Evolutionary conservation across 192 early-diverging fungal genomes (phyloP).

Genomic region (Coemansia sp.): DNA sequence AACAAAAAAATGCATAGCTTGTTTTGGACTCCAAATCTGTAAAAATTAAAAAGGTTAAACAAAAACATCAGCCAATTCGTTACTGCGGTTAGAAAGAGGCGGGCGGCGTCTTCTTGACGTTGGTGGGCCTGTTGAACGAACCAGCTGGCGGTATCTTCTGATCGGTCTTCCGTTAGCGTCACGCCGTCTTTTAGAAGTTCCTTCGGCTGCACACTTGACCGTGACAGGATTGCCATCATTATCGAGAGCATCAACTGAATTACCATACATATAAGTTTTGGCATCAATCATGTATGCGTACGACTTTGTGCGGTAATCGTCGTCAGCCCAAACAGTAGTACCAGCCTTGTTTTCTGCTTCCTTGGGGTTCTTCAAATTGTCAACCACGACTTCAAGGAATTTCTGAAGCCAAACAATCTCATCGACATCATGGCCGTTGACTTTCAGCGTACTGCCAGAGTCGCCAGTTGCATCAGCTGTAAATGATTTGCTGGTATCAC

Average conservation of each 20-base stretch:
- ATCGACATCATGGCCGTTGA: slow-evolving; percentile 38
- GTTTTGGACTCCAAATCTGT: not conserved
- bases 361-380: slow-evolving; percentile 44
- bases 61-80: not conserved
- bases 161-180: slow-evolving; percentile 16
- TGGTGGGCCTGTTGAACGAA: not conserved
- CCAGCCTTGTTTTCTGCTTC: slow-evolving; percentile 30
- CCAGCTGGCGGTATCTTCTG: slow-evolving; percentile 9
- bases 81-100: not conserved
- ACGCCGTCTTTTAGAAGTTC: slow-evolving; percentile 1
- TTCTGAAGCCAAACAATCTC: slow-evolving; percentile 47
- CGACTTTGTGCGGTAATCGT: slow-evolving; percentile 50
- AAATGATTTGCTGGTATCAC: slow-evolving; percentile 22
- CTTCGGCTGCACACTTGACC: slow-evolving; percentile 6
- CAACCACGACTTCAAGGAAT: slow-evolving; percentile 47
- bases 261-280: slow-evolving; percentile 28
- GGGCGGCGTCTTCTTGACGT: slow-evolving; percentile 13
- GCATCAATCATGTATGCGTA: slow-evolving; percentile 42
- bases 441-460: slow-evolving; percentile 35
- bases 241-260: slow-evolving; percentile 40
- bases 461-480: slow-evolving; percentile 12
- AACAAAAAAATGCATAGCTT: too few relatives aligned
- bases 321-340: slow-evolving; percentile 44
- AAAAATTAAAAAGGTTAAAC: not conserved
- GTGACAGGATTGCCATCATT: slow-evolving; percentile 27